Base-by-base conservation (phyloP, 2,329 filamentous ascomycete genomes). In the Teratosphaeria nubilosa region DNA sequence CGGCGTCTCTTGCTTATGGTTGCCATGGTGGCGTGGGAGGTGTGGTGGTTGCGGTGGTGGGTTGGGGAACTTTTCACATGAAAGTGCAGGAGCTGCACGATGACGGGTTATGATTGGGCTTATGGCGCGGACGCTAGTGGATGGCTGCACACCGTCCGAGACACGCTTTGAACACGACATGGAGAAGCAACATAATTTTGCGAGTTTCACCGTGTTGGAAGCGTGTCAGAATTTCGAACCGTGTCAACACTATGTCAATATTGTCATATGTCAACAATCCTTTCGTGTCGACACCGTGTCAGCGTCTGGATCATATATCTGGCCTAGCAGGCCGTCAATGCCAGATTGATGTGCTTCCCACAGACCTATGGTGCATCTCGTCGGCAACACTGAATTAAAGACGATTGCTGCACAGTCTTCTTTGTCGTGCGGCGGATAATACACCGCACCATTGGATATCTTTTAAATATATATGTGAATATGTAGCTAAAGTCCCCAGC, bases 1-100 rank as follows among this genome's bases (percentile, higher is more conserved):
- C 87, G 89, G 63, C 87, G 80, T 68, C 84, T 86, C 74, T 87
- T 90, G n/a, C 76, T 77, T 13, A 79, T 79, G 1, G 82, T 80
- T 16, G 80, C 80, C 56, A 88, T 80, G 13, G 75, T 58, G n/a
- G 5, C 1, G n/a, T 5, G 41, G 10, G n/a, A 48, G 16, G 4
- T 45, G 37, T 16, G 16, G 41, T 37, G n/a, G 41, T 10, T 20
- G 41, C 6, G 16, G 41, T 48, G n/a, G 20, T 48, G 41, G 41
- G 9, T 48, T 22, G 41, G 20, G 41, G n/a, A 24, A 48, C 16
- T 22, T 48, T 48, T 48, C 41, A 48, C 41, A 48, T 48, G 41
- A 22, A 48, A 48, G 41, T 48, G 16, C 5, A 11, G 11, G 5
- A 22, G 3, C n/a, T 5, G 41, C n/a, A 20, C 5, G 5, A 22